Base-by-base conservation (phyloP, 2,329 filamentous ascomycete species). In the Colletotrichum destructivum region DNA sequence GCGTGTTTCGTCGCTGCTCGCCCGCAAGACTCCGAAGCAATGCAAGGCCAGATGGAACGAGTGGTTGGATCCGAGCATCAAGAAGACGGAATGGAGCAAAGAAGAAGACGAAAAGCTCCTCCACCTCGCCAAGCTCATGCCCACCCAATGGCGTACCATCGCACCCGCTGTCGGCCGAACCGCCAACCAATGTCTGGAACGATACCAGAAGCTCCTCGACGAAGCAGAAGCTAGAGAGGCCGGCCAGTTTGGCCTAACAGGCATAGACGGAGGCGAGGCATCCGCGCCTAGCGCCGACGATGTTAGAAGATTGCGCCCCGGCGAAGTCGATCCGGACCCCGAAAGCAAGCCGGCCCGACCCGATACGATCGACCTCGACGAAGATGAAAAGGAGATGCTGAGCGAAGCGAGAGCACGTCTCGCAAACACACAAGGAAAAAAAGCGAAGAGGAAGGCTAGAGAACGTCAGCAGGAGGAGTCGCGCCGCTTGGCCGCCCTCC, bases 311-410 rank as follows among this genome's bases (percentile, higher is more conserved):
- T 83, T 99, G 80, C 91, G 94, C 76, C 96, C 96, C 7, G 96
- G 96, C 76, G 96, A 99, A 84, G 89, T 98, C 73, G 96, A 99
- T 77, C 95, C 96, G n/a, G 96, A 98, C 78, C 95, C 96, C 12
- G 96, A 99, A 83, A 96, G 93, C 76, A 98, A 98, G 82, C 96
- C 96, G 66, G 96, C 96, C 46, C 89, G 95, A 72, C 96, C 96
- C 49, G 96, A 99, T 82, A 98, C 96, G 7, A 96, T 99, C 80
- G 96, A 99, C 82, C 91, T 99, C 78, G 96, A 99, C 80, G 96
- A 99, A 81, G 96, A 99, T 80, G 96, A 99, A 83, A 98, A 99
- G 86, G 96, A 99, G 83, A 99, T 99, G 96, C 84, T 99, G 78
- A 98, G 95, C 80, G 96, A 99, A 84, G 96, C 96, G 76, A 94